A percentile compares a stretch with the other conserved stretches of the same genome.
These are phyloP conservation scores for Dactylellina leptospora DNA, from an alignment of 2,329 filamentous ascomycete genomes.

Conservation along the genomic window DNA sequence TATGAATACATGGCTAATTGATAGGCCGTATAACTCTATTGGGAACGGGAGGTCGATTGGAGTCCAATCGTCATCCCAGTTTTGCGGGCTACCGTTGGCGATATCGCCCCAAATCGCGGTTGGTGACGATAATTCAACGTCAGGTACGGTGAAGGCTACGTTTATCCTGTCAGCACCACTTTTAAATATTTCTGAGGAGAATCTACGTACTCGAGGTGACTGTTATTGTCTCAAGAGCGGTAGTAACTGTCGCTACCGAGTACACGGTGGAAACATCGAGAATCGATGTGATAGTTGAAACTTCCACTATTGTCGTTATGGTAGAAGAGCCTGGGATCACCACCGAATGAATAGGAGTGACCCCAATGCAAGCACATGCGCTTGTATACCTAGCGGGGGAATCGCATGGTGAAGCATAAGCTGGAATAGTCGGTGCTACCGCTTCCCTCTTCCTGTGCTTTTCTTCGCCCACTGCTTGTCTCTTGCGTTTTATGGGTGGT, in stretches of 20 bases:
- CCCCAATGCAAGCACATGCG: slow-evolving; percentile 4
- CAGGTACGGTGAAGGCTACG: not conserved
- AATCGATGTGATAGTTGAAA: not conserved
- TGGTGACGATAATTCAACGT: slow-evolving; percentile 2
- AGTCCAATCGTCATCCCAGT: not conserved
- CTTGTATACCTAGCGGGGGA: not conserved
- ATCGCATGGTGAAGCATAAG: not conserved
- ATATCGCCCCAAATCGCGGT: slow-evolving; percentile 9
- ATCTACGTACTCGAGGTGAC: not conserved
- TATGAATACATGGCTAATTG: not conserved
- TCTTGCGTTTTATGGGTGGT: not conserved
- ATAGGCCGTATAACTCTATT: not conserved
- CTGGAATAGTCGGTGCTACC: not conserved
- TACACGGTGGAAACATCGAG: not conserved
- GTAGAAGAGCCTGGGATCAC: not conserved
- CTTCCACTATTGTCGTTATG: not conserved
- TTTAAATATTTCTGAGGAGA: not conserved
- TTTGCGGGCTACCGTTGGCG: slow-evolving; percentile 3
- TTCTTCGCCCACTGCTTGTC: not conserved
- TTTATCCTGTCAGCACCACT: not conserved
- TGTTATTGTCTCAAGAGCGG: not conserved
- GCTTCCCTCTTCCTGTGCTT: not conserved
- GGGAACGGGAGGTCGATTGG: slow-evolving; percentile 1
- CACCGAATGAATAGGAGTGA: not conserved
- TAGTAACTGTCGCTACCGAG: not conserved